These are phyloP conservation scores for Chalciporus piperatoides DNA, from an alignment of 1,284 basidiomycete genomes.

Conservation along the genomic window DNA sequence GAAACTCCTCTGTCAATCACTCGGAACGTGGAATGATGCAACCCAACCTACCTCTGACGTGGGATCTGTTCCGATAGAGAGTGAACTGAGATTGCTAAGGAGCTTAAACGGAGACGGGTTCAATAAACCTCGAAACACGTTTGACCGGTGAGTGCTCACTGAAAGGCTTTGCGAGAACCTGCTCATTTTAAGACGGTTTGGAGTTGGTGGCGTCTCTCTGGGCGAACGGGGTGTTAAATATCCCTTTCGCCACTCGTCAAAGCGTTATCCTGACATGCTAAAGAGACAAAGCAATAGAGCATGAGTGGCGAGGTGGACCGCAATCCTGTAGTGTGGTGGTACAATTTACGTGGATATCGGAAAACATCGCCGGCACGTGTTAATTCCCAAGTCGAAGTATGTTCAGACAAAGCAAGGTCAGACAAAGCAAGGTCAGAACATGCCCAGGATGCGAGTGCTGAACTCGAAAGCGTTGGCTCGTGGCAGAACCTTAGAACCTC, in stretches of 20 bases:
- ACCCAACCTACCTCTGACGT: constrained; percentile 21
- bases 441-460: constrained; percentile 12
- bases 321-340: constrained; percentile 11
- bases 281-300: constrained; percentile 24
- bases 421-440: constrained; percentile 22
- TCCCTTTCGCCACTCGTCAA: constrained; percentile 25
- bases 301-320: constrained; percentile 8
- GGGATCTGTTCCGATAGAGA: constrained; percentile 7
- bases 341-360: constrained; percentile 3
- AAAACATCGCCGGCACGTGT: not conserved
- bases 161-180: constrained; percentile 33
- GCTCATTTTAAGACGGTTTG: constrained; percentile 23
- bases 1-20: constrained; percentile 4
- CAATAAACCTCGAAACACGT: constrained; percentile 2
- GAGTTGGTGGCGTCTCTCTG: not conserved
- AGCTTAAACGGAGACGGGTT: constrained; percentile 16
- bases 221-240: constrained; percentile 24
- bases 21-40: not conserved
- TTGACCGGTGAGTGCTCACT: constrained; percentile 17
- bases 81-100: constrained; percentile 27
- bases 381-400: not conserved
- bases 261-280: constrained; percentile 11
- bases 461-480: not conserved
- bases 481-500: constrained; percentile 3
- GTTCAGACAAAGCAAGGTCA: constrained; percentile 4